Conservation (phyloP, 768 basidiomycete species). For the Termitomyces sp. region DNA sequence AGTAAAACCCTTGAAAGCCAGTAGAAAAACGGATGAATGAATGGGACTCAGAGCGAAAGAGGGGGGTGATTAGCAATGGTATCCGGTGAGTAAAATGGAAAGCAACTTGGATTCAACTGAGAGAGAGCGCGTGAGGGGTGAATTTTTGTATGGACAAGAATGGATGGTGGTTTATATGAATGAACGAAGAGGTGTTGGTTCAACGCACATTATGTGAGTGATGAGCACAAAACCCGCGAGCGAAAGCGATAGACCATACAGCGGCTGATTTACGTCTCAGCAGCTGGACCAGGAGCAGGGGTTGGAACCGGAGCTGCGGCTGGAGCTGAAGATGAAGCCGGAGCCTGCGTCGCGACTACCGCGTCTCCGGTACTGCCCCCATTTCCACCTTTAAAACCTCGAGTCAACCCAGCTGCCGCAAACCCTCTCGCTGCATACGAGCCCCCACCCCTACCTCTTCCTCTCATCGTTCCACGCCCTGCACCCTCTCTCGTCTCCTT, state of each 20-base stretch:
- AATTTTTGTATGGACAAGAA: not conserved
- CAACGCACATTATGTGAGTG: not conserved
- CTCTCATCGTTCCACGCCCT: conserved; percentile 24
- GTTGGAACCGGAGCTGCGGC: not conserved
- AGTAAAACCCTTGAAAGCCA: not conserved
- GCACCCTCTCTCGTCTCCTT: conserved; percentile 30
- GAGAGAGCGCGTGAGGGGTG: not conserved
- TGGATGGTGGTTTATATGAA: not conserved
- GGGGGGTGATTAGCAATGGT: conserved; percentile 2
- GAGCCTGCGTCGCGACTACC: not conserved
- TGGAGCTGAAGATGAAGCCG: not conserved
- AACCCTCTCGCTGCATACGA: conserved; percentile 64
- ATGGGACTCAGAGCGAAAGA: too few relatives aligned
- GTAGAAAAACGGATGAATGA: not conserved
- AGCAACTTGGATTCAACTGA: not conserved
- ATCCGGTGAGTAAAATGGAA: conserved; percentile 1
- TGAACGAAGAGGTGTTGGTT: not conserved
- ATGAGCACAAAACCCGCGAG: not conserved
- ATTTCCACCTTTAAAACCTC: conserved; percentile 11
- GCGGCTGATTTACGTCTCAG: not conserved
- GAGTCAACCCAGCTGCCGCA: conserved; percentile 63
- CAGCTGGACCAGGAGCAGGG: not conserved
- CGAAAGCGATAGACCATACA: not conserved
- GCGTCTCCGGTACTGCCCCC: conserved; percentile 5
- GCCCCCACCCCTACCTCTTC: conserved; percentile 50